phyloP scores from a whole-genome alignment of 768 basidiomycete genomes.

The Phlebiopsis gigantea region DNA sequence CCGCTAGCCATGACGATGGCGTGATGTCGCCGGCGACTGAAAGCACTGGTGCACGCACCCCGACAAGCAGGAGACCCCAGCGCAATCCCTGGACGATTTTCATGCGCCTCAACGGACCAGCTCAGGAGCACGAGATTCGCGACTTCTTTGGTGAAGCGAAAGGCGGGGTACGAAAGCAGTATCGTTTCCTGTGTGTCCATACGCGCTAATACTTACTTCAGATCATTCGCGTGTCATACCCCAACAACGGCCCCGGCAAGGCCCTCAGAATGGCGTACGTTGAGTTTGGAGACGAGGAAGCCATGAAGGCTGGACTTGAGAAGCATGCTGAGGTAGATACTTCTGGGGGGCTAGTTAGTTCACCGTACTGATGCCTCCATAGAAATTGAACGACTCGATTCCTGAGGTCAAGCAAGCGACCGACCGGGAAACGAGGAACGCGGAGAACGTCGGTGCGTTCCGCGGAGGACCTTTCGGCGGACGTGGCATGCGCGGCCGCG shows the following conservation, averaged over 20 bases:
- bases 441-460: constrained; percentile 18
- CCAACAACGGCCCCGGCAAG: constrained; percentile 42
- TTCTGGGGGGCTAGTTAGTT: constrained; percentile 8
- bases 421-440: constrained; percentile 38
- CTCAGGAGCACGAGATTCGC: constrained; percentile 59
- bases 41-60: constrained; percentile 64
- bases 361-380: constrained; percentile 5
- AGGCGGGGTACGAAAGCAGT: constrained; percentile 46
- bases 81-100: constrained; percentile 85
- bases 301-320: constrained; percentile 74
- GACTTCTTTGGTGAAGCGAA: constrained; percentile 75
- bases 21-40: constrained; percentile 34
- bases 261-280: constrained; percentile 69
- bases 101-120: constrained; percentile 54
- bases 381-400: constrained; percentile 66
- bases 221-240: constrained; percentile 68
- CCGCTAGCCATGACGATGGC: constrained; percentile 17
- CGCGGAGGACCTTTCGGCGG: constrained; percentile 31
- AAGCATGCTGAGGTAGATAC: constrained; percentile 64
- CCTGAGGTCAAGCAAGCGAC: constrained; percentile 71
- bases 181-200: not conserved
- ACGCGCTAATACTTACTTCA: constrained; percentile 20
- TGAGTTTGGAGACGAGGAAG: constrained; percentile 85
- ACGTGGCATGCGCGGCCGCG: constrained; percentile 48
- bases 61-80: constrained; percentile 55